Evolutionary conservation across 306 rosid genomes (phyloP), one percentile per base, ranked within the genome.

Genomic region (Dalbergia cultrata): DNA sequence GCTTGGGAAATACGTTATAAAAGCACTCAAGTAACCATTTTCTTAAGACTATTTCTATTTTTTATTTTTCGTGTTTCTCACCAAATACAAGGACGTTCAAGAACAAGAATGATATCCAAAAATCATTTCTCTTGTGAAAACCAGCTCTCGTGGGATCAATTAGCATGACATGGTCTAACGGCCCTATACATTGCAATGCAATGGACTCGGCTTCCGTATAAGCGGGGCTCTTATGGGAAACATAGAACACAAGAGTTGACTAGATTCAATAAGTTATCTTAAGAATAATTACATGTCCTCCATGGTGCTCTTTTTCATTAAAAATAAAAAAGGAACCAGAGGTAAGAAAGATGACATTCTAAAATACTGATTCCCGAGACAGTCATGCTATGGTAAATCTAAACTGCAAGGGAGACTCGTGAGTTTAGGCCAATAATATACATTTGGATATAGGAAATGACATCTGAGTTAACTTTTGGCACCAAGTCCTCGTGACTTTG

Each of bases 401-500:
- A 37, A 61, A 44, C 35, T 85, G 64, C 70, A 54, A 52, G 58
- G 37, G 43, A 70, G 35, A n/a, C 58, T 21, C 68, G 50, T 61
- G 16, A 45, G 3, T 19, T 45, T 7, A 60, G 70, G 41, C 21
- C 19, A 76, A 17, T 44, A 26, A 44, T 68, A 22, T 65, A 52
- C 79, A 64, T 34, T 39, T 65, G 52, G 69, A 65, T 21, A 58
- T 75, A 39, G 58, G 9, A 18, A 58, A 73, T 31, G 41, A 64
- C 8, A 41, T 61, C 59, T 75, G 75, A 78, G 57, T 79, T 53
- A 87, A 83, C 82, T 75, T 83, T 81, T 84, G 81, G 98, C 88
- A 18, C 98, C 99, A 39, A 95, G 86, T 74, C 99, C 99, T 72
- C 92, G 87, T 3, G 95, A 85, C 86, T 87, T 93, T 7, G 94